Evolutionary conservation across 2,329 filamentous ascomycete genomes (phyloP), one percentile per base, ranked within the genome.

Genomic region (Sporothrix pseudoabietina): DNA sequence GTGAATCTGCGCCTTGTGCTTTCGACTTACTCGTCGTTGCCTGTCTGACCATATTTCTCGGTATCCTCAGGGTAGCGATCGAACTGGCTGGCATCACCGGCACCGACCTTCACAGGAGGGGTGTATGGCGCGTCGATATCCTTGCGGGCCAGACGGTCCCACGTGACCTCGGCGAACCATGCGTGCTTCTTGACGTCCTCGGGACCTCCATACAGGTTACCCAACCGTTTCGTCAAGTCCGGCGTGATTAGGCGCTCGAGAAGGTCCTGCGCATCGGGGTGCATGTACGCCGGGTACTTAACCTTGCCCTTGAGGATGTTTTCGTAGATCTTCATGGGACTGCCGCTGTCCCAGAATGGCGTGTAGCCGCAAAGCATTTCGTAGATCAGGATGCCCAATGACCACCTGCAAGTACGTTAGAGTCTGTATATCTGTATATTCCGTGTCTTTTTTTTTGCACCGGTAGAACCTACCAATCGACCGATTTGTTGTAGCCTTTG

Each of bases 341-440:
- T 97, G 72, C 95, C 96, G 78, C 93, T 93, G 82, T 99, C 96
- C 95, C 96, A 99, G 85, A 99, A 99, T 5, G 96, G 96, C 5
- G 96, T 99, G 83, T 98, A 99, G 39, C 96, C 96, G 81, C 96
- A 98, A 52, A 99, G 89, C 96, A 99, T 99, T 86, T 99, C 96
- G 82, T 98, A 99, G 82, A 99, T 98, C 78, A 99, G 85, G 80
- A 99, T 98, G 63, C 96, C 96, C 74, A 99, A 87, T 71, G 95
- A 98, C 96, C 96, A 99, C 94, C 94, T 98, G 77, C 10, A 14
- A 14, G 8, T 5, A 9, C 16, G 72, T 68, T 41, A 39, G 44
- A n/a, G n/a, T 19, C 4, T 66, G 22, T 54, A 22, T 6, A 10
- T 6, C 26, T 9, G 19, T 6, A 54, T 22, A 54, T 22, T 7